Percentiles rank a stretch among this genome's conserved stretches.
Conservation (phyloP, 2,329 filamentous ascomycete species). For the Geoglossum cookeanum region DNA sequence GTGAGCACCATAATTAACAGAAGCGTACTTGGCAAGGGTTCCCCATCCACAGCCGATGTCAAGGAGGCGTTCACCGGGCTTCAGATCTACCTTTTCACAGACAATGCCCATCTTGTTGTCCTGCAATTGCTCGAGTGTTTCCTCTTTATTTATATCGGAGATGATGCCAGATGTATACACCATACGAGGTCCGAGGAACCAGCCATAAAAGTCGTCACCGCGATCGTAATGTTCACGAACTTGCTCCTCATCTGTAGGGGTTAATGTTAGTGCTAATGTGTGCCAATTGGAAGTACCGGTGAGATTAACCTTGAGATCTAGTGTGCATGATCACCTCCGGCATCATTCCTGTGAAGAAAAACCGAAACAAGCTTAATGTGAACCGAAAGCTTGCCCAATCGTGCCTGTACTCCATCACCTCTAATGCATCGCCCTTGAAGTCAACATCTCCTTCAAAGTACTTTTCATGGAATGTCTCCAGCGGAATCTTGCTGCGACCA, state of each 20-base stretch:
- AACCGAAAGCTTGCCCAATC: constrained; percentile 95
- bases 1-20: constrained; percentile 71
- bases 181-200: constrained; percentile 97
- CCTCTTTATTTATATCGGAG: constrained; percentile 68
- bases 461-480: constrained; percentile 94
- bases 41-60: constrained; percentile 98
- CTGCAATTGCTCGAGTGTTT: constrained; percentile 84
- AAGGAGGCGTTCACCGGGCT: constrained; percentile 64
- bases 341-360: constrained; percentile 72
- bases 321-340: constrained; percentile 88
- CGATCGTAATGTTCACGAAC: constrained; percentile 95
- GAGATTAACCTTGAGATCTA: constrained; percentile 52
- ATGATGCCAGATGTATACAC: constrained; percentile 96
- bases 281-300: background rate
- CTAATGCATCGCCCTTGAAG: constrained; percentile 83
- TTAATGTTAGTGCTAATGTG: constrained; percentile 13
- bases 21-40: constrained; percentile 83
- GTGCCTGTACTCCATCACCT: constrained; percentile 81
- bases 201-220: constrained; percentile 95
- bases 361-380: constrained; percentile 68
- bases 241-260: constrained; percentile 67
- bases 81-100: constrained; percentile 82
- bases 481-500: constrained; percentile 37
- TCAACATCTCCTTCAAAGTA: constrained; percentile 92
- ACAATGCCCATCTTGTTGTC: constrained; percentile 94